Percentiles rank a stretch among this genome's conserved stretches.
These are phyloP conservation scores for Cyclanthera cordifolia DNA, from an alignment of 306 rosid genomes.

Conservation along the genomic window DNA sequence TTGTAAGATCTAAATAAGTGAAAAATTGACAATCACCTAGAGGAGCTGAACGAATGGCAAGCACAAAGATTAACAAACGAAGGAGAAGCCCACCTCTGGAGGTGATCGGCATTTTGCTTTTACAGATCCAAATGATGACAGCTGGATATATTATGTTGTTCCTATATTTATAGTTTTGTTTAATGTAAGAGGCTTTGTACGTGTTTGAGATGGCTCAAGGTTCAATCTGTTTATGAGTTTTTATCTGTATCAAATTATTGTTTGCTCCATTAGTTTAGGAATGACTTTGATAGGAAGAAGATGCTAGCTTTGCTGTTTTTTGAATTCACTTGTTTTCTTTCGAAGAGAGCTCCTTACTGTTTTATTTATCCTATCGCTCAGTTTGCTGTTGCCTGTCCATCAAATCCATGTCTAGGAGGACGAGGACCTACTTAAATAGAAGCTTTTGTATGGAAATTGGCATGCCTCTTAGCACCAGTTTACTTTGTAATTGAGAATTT, in stretches of 20 bases:
- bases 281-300: neutral
- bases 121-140: neutral
- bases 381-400: neutral
- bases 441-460: neutral
- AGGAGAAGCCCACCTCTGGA: neutral
- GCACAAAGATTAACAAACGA: neutral
- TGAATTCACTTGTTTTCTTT: neutral
- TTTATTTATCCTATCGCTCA: neutral
- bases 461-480: neutral
- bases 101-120: neutral
- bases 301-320: neutral
- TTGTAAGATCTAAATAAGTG: neutral
- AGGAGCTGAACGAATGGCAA: neutral
- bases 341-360: neutral
- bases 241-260: neutral
- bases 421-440: neutral
- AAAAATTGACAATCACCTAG: neutral
- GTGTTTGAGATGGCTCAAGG: conserved; percentile 3
- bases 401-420: neutral
- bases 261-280: neutral
- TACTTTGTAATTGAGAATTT: neutral
- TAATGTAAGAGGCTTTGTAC: neutral
- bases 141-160: neutral
- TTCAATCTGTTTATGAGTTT: neutral
- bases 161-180: neutral